Percentiles rank a stretch among this genome's conserved stretches.
Evolutionary conservation across 192 early-diverging fungal genomes (phyloP).

Genomic region (Coemansia sp.): DNA sequence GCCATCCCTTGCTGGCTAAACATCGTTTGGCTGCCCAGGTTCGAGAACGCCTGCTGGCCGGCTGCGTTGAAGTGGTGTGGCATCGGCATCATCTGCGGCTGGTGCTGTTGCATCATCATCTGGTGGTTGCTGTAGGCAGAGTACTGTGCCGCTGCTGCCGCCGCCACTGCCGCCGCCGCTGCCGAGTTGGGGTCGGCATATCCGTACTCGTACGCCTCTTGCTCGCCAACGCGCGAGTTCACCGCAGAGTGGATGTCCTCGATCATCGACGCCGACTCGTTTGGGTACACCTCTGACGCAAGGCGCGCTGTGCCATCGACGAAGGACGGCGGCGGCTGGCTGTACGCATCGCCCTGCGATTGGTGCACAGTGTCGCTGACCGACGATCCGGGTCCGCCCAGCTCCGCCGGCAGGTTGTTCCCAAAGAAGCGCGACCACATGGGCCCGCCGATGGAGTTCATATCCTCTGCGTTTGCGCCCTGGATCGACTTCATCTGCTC

Average conservation of each 20-base stretch:
- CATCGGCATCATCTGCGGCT: conserved; percentile 49
- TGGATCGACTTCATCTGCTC: conserved; percentile 75
- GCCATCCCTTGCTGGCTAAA: conserved; percentile 38
- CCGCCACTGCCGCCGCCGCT: background rate
- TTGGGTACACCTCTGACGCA: conserved; percentile 52
- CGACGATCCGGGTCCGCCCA: conserved; percentile 65
- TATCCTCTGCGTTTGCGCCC: conserved; percentile 31
- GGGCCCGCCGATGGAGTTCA: conserved; percentile 44
- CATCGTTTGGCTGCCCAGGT: conserved; percentile 50
- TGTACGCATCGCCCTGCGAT: conserved; percentile 23
- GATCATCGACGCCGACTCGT: conserved; percentile 57
- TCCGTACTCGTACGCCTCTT: conserved; percentile 38
- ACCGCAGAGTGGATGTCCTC: conserved; percentile 58
- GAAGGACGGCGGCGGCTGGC: conserved; percentile 44
- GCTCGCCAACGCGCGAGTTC: conserved; percentile 57
- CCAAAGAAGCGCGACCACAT: conserved; percentile 83
- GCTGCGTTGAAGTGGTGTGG: conserved; percentile 29
- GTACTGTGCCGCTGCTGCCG: conserved; percentile 28
- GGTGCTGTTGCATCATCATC: conserved; percentile 43
- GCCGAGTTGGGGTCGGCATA: conserved; percentile 19
- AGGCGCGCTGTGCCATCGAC: conserved; percentile 44
- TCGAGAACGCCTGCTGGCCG: conserved; percentile 47
- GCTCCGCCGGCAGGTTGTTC: conserved; percentile 59
- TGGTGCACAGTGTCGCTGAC: conserved; percentile 62
- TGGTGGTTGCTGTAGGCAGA: conserved; percentile 34